Evolutionary conservation across 2,329 filamentous ascomycete species (phyloP).

Genomic region (Fusarium sp.): DNA sequence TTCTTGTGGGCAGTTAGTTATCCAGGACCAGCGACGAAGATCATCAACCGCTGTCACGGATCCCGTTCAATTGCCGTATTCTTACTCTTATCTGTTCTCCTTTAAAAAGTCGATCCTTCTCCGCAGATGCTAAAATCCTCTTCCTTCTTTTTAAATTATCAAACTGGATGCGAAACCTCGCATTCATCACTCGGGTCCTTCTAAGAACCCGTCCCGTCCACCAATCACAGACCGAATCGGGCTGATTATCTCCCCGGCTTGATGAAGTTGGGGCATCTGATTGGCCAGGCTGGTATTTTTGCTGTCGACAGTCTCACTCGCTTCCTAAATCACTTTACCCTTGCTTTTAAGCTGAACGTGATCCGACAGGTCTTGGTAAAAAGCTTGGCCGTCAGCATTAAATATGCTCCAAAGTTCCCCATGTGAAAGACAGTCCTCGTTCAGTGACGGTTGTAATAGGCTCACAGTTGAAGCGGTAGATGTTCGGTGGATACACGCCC

Average conservation of each 20-base stretch:
- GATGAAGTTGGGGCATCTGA: neutral
- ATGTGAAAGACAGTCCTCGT: neutral
- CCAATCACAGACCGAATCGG: conserved; percentile 24
- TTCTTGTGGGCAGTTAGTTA: neutral
- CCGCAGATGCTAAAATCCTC: conserved; percentile 11
- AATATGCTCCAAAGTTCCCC: neutral
- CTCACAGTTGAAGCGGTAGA: neutral
- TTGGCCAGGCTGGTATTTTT: conserved; percentile 1
- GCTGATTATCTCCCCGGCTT: conserved; percentile 27
- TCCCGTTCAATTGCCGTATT: neutral
- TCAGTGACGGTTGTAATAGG: neutral
- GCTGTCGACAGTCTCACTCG: conserved; percentile 6
- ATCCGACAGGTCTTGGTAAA: conserved; percentile 5
- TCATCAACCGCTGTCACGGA: neutral
- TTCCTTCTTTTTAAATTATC: conserved; percentile 1
- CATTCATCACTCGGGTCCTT: conserved; percentile 24
- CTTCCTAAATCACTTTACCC: neutral
- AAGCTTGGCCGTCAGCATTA: conserved; percentile 23
- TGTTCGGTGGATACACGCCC: conserved; percentile 11
- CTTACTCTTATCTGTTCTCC: neutral
- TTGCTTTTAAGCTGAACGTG: neutral
- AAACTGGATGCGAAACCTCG: conserved; percentile 30
- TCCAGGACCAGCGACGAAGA: neutral
- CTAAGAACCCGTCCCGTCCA: conserved; percentile 23
- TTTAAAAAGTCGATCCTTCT: conserved; percentile 1